These are phyloP conservation scores for Aspergillus terreus DNA, from an alignment of 2,329 filamentous ascomycete genomes.

Conservation along the genomic window DNA sequence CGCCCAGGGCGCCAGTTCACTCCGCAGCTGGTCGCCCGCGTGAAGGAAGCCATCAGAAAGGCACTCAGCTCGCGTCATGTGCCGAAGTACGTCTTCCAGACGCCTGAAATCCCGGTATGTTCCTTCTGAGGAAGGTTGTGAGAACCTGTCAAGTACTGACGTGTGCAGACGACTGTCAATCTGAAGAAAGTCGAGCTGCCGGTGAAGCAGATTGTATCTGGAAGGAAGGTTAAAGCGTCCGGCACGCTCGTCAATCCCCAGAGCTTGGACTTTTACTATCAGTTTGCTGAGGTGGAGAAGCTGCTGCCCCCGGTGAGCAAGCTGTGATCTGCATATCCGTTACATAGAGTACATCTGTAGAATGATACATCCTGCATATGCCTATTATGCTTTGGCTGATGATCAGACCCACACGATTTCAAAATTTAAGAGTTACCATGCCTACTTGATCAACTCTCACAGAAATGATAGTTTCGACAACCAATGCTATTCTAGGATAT, in stretches of 20 bases:
- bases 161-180: constrained; percentile 68
- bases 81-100: constrained; percentile 74
- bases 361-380: not conserved
- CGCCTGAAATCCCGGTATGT: constrained; percentile 73
- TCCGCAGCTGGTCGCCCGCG: constrained; percentile 49
- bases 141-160: not conserved
- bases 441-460: no score
- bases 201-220: constrained; percentile 79
- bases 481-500: not conserved
- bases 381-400: no score
- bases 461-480: no score
- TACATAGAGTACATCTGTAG: not conserved
- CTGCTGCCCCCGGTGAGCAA: constrained; percentile 35
- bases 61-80: constrained; percentile 72
- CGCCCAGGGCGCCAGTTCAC: constrained; percentile 56
- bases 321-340: constrained; percentile 6
- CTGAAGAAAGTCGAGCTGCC: constrained; percentile 82
- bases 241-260: constrained; percentile 74
- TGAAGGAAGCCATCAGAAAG: constrained; percentile 63
- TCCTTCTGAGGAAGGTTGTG: not conserved
- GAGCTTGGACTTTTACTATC: constrained; percentile 74
- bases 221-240: constrained; percentile 68
- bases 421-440: no score
- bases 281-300: constrained; percentile 69
- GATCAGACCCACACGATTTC: no score